Percentiles rank a stretch among this genome's conserved stretches.
Conservation (phyloP, 2,329 filamentous ascomycete genomes). For the Podosphaera xanthii region DNA sequence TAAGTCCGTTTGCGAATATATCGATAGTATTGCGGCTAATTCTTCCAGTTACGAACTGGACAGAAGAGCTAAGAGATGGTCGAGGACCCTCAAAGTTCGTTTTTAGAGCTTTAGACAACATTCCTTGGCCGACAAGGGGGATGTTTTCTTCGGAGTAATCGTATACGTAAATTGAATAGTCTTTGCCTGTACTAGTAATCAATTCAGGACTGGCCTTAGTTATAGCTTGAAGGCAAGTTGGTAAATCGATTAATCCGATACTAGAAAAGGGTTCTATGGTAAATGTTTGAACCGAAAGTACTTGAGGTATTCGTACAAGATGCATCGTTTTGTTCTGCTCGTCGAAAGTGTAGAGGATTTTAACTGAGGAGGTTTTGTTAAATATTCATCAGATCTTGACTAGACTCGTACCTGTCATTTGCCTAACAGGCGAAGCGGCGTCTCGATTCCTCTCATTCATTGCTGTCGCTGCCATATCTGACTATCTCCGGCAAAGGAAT, state of each 20-base stretch:
- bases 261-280: conserved; percentile 55
- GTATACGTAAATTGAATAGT: conserved; percentile 93
- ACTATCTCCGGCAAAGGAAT: too few species aligned
- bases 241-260: conserved; percentile 74
- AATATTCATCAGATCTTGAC: not conserved
- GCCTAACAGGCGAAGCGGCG: conserved; percentile 13
- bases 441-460: too few species aligned
- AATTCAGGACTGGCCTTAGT: conserved; percentile 65
- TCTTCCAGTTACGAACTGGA: conserved; percentile 61
- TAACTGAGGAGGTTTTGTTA: conserved; percentile 35
- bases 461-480: too few species aligned
- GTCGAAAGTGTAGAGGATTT: conserved; percentile 93
- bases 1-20: conserved; percentile 60
- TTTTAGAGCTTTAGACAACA: conserved; percentile 66
- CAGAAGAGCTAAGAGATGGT: conserved; percentile 21
- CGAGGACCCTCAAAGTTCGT: conserved; percentile 28
- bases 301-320: conserved; percentile 63
- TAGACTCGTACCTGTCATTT: conserved; percentile 38
- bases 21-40: conserved; percentile 71
- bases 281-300: conserved; percentile 59
- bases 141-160: conserved; percentile 91
- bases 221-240: conserved; percentile 69
- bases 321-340: conserved; percentile 72
- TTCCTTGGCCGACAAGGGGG: conserved; percentile 82
- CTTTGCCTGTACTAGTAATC: conserved; percentile 40